Conservation (phyloP, 2,329 filamentous ascomycete genomes). For the Ustulina deusta region DNA sequence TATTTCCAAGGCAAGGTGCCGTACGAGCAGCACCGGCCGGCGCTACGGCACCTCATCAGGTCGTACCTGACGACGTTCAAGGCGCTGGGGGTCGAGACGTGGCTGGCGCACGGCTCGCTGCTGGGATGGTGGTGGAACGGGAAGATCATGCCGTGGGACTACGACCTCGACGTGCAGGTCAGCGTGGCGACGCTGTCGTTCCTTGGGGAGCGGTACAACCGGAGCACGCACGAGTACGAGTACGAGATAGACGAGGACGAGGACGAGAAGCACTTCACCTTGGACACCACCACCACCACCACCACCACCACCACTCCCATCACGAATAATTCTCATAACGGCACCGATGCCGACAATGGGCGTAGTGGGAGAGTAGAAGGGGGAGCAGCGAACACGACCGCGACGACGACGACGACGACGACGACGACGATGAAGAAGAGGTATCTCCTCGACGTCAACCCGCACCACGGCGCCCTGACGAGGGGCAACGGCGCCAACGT, state of each 20-base stretch:
- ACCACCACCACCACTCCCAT: not conserved
- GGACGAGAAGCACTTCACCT: slow-evolving; percentile 1
- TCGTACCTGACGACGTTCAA: slow-evolving; percentile 78
- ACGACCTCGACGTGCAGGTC: slow-evolving; percentile 86
- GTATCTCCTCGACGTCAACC: slow-evolving; percentile 84
- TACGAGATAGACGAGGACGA: slow-evolving; percentile 47
- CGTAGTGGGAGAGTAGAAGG: slow-evolving; percentile 42
- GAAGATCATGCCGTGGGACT: slow-evolving; percentile 84
- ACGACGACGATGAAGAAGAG: slow-evolving; percentile 50
- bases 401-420: not conserved
- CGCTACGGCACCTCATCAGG: slow-evolving; percentile 76
- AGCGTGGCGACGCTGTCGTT: slow-evolving; percentile 73
- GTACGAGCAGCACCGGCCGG: slow-evolving; percentile 74
- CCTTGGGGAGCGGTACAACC: slow-evolving; percentile 75
- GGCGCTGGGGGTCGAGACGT: slow-evolving; percentile 77
- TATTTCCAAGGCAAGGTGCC: slow-evolving; percentile 73
- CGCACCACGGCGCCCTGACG: slow-evolving; percentile 70
- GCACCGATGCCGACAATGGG: slow-evolving; percentile 30
- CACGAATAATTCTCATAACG: not conserved
- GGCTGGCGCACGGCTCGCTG: slow-evolving; percentile 87
- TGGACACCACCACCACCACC: slow-evolving; percentile 47
- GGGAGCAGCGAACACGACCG: not conserved
- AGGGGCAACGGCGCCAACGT: slow-evolving; percentile 79
- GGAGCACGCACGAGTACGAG: slow-evolving; percentile 71
- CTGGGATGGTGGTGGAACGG: slow-evolving; percentile 92